Evolutionary conservation across 768 basidiomycete species (phyloP), one percentile per base, ranked within the genome.

Genomic region (Hygrocybe coccinea): DNA sequence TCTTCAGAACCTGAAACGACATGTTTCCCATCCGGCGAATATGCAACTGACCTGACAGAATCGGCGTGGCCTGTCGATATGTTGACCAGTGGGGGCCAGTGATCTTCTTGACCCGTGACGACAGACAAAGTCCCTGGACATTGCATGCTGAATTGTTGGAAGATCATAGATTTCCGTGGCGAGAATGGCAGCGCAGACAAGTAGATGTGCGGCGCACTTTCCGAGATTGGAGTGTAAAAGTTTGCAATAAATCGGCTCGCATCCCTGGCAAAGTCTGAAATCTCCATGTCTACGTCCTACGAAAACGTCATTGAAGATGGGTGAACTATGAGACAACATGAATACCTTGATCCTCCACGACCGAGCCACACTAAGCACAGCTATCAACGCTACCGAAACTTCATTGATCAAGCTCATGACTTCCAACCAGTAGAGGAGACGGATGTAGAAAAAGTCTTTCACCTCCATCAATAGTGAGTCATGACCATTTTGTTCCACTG

Each of bases 1-100:
- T n/a, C n/a, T n/a, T n/a, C 77, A 6, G 76, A 76, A 0, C 77
- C 79, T 5, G 77, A 79, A 7, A 79, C 68, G 33, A 82, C 71
- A 62, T 67, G 74, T 60, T 77, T 78, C 15, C 80, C 79, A 33
- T 70, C 67, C 0, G 79, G 79, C 58, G 80, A 79, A 66, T 79
- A 81, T 36, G 76, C 72, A 17, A 80, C 65, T 4, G 75, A 55
- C 5, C 17, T 8, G 44, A 46, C 44, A 5, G 4, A 25, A 36
- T 46, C 44, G 2, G 21, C 21, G 17, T 22, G 64, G 62, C 63
- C 66, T 22, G 46, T 48, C 22, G 22, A 21, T 7, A 37, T 43
- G 12, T 44, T 39, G 10, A 54, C 58, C 17, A 21, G 50, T 17
- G 45, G 53, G 12, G 53, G 38, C n/a, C n/a, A 41, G 8, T 49